These are phyloP conservation scores for Aspergillus cejpii DNA, from an alignment of 2,329 filamentous ascomycete genomes.

Conservation along the genomic window DNA sequence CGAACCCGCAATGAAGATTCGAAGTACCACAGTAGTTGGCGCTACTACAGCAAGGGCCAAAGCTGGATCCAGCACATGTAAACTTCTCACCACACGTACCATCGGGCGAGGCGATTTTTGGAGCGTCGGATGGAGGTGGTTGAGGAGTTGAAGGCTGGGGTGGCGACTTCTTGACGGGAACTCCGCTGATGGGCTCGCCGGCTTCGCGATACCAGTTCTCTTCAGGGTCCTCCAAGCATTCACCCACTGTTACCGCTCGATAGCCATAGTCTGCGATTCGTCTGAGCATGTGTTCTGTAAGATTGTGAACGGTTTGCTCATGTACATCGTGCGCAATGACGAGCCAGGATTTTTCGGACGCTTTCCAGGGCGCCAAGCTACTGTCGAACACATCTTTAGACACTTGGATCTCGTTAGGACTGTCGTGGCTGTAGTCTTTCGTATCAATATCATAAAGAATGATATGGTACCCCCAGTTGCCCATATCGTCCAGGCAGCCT, in stretches of 20 bases:
- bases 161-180: slow-evolving; percentile 7
- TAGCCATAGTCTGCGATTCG: slow-evolving; percentile 27
- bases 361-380: slow-evolving; percentile 22
- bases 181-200: slow-evolving; percentile 16
- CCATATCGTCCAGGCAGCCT: slow-evolving; percentile 41
- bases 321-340: slow-evolving; percentile 41
- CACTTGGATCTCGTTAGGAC: slow-evolving; percentile 31
- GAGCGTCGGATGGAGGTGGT: slow-evolving; percentile 1
- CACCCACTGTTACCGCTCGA: slow-evolving; percentile 39
- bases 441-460: slow-evolving; percentile 45
- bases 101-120: slow-evolving; percentile 25
- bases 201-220: slow-evolving; percentile 41
- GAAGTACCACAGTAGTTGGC: slow-evolving; percentile 28
- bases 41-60: slow-evolving; percentile 31
- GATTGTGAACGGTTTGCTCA: slow-evolving; percentile 39
- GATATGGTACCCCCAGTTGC: slow-evolving; percentile 46
- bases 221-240: slow-evolving; percentile 37
- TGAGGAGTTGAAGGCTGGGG: neutral
- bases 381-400: slow-evolving; percentile 39
- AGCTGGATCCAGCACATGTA: slow-evolving; percentile 31
- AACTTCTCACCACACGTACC: slow-evolving; percentile 32
- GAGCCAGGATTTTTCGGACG: slow-evolving; percentile 32
- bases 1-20: slow-evolving; percentile 25
- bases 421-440: slow-evolving; percentile 41
- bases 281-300: slow-evolving; percentile 38